Base-by-base conservation (phyloP, 148 eudicot genomes). In the Camellia sinensis region DNA sequence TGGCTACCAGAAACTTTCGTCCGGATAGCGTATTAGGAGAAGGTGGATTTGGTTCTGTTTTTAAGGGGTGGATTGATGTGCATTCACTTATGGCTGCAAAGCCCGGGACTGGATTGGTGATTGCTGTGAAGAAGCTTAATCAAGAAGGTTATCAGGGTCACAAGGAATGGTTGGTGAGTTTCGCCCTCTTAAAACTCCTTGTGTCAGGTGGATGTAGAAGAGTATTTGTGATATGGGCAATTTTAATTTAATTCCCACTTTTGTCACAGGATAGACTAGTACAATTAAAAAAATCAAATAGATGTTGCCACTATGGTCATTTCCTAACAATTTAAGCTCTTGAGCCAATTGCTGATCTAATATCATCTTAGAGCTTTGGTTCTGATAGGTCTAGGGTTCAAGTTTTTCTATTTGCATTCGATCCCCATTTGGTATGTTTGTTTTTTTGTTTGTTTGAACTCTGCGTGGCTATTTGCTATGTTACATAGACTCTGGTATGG, bases 31-130 rank as follows among this genome's bases (percentile, higher is more conserved):
- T 87, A 22, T 46, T 87, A 77, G 89, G 89, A 18, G 87, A 82
- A 80, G 89, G 89, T 44, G 89, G 89, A 10, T 87, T 87, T 63
- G 89, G 88, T 52, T 83, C 88, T 8, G 88, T 86, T 78, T 86
- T 77, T 72, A 86, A 86, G 78, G 88, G 88, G 60, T 86, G 88
- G 88, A 57, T 86, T 18, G 88, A 86, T 41, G 86, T 83, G 75
- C 71, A 80, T 13, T 67, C 86, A 2, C 73, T 83, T 46, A 70
- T 82, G 37, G 79, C 89, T 13, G 75, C 89, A 46, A 84, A 69
- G 85, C 85, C 87, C 4, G 87, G 87, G 41, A 76, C 74, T n/a
- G 84, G 89, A 43, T 75, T 84, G 78, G 87, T 81, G 73, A 84
- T 87, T 19, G 89, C 89, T 72, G 87, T 87, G 70, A 87, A 87